Conservation (phyloP, 345 rosid species). For the Populus nigra region DNA sequence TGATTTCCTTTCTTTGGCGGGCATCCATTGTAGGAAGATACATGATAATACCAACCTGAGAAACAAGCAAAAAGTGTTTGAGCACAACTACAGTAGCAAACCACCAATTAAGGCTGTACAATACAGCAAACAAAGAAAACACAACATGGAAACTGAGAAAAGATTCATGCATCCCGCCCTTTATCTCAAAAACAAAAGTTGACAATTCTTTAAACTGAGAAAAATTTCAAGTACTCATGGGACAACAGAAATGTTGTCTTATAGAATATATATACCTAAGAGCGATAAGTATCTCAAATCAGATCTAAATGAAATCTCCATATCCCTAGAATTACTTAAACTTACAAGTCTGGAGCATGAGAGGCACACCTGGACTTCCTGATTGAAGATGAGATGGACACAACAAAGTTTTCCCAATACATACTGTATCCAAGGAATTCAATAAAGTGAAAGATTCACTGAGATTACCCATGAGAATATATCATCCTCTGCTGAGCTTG, state of each 20-base stretch:
- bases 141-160: not conserved
- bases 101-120: not conserved
- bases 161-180: not conserved
- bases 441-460: not conserved
- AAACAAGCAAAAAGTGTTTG: not conserved
- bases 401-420: not conserved
- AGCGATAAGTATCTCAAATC: not conserved
- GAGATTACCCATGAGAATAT: conserved; percentile 83
- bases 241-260: not conserved
- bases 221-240: not conserved
- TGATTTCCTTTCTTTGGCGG: conserved; percentile 92
- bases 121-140: not conserved
- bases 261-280: not conserved
- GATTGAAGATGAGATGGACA: not conserved
- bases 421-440: not conserved
- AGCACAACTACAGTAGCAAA: not conserved
- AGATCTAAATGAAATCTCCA: not conserved
- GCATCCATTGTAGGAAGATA: conserved; percentile 91
- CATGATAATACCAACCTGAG: conserved; percentile 96
- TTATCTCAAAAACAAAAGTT: not conserved
- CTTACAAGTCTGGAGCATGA: not conserved
- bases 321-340: not conserved
- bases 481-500: conserved; percentile 65
- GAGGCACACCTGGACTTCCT: not conserved
- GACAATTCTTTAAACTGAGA: not conserved